phyloP scores from a whole-genome alignment of 1,139 yeast genomes.

The Geotrichum carabidarum region DNA sequence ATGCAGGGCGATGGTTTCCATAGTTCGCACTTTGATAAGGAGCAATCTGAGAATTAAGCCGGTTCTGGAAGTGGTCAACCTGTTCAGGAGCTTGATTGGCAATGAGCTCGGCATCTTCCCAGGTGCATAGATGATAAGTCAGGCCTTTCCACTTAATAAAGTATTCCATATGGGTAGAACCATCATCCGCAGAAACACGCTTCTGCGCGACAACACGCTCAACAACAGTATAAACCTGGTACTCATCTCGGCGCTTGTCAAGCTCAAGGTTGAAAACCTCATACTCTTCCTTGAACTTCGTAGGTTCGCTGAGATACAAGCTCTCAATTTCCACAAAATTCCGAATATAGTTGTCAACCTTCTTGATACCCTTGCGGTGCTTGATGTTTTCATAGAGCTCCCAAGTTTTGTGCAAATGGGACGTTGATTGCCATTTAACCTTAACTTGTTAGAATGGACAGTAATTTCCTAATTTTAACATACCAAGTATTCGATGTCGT shows the following conservation, averaged over 20 bases:
- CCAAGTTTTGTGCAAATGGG: conserved; percentile 96
- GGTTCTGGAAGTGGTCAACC: conserved; percentile 75
- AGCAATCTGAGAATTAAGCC: conserved; percentile 75
- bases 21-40: conserved; percentile 79
- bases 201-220: conserved; percentile 89
- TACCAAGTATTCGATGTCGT: conserved; percentile 35
- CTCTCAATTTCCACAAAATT: conserved; percentile 68
- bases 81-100: conserved; percentile 79
- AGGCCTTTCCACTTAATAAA: conserved; percentile 90
- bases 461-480: conserved; percentile 20
- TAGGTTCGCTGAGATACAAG: conserved; percentile 70
- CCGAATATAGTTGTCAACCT: conserved; percentile 84
- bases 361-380: conserved; percentile 66
- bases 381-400: conserved; percentile 60
- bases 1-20: conserved; percentile 73
- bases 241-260: conserved; percentile 78
- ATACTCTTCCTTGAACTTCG: conserved; percentile 74
- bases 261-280: conserved; percentile 90
- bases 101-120: conserved; percentile 91
- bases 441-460: conserved; percentile 31
- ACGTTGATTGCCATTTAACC: conserved; percentile 82
- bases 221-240: conserved; percentile 75
- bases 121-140: conserved; percentile 91
- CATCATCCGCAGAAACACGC: conserved; percentile 57
- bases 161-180: conserved; percentile 66